phyloP scores from a whole-genome alignment of 805 yeast species.

The Jamesozyma spencerorum region DNA sequence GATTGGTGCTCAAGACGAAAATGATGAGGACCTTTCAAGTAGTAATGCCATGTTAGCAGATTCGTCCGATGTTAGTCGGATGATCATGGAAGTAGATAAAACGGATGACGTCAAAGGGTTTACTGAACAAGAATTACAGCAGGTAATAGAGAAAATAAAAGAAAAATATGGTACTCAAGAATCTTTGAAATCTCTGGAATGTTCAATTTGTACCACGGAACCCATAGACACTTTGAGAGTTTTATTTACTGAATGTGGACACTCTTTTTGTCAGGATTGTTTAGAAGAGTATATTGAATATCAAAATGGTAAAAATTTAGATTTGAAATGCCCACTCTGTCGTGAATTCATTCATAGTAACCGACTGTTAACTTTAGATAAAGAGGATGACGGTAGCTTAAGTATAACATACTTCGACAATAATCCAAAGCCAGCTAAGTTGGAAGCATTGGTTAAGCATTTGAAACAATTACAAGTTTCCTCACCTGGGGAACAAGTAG shows the following conservation, averaged over 20 bases:
- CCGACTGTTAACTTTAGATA: constrained; percentile 31
- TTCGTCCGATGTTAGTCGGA: constrained; percentile 2
- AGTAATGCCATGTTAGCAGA: constrained; percentile 9
- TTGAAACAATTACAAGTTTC: constrained; percentile 44
- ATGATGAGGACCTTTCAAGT: constrained; percentile 39
- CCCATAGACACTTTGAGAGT: constrained; percentile 48
- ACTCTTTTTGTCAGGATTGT: constrained; percentile 68
- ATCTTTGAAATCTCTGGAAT: constrained; percentile 45
- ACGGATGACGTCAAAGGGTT: not conserved
- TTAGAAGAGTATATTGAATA: constrained; percentile 64
- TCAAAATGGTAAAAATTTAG: constrained; percentile 40
- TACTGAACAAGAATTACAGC: constrained; percentile 6
- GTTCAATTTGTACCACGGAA: constrained; percentile 74
- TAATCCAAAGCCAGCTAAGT: constrained; percentile 53
- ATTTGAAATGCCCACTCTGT: constrained; percentile 68
- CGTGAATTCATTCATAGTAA: constrained; percentile 45
- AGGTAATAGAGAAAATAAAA: constrained; percentile 2
- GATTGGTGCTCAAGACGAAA: constrained; percentile 42
- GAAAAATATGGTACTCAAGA: constrained; percentile 25
- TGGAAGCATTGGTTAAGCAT: constrained; percentile 57
- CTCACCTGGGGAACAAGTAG: constrained; percentile 60
- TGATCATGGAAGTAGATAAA: constrained; percentile 1
- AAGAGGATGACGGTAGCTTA: constrained; percentile 16
- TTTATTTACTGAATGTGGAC: constrained; percentile 65
- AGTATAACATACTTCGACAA: constrained; percentile 20